Conservation (phyloP, 2,329 filamentous ascomycete genomes). For the Diaporthe ilicicola region DNA sequence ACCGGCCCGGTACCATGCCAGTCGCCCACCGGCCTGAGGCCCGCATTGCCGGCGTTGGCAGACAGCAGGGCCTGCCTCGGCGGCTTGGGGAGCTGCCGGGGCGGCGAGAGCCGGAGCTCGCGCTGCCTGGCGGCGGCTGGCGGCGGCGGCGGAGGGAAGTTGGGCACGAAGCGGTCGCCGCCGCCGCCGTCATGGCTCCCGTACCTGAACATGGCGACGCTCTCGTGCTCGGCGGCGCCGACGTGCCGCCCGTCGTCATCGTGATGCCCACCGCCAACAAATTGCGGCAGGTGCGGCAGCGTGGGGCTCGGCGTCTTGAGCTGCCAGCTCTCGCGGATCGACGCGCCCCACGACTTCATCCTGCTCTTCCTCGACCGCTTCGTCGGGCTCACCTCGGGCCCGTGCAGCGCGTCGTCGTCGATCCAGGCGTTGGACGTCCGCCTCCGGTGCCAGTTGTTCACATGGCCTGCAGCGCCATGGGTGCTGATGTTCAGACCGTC, state of each 20-base stretch:
- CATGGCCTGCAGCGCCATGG: not conserved
- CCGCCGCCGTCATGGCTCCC: slow-evolving; percentile 3
- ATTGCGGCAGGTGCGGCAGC: slow-evolving; percentile 42
- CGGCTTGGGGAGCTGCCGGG: slow-evolving; percentile 33
- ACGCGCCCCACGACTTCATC: slow-evolving; percentile 28
- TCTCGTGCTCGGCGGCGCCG: not conserved
- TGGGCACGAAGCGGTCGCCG: not conserved
- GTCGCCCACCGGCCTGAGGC: not conserved
- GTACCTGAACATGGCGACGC: slow-evolving; percentile 30
- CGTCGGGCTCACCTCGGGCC: slow-evolving; percentile 49
- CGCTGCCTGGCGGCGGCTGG: slow-evolving; percentile 27
- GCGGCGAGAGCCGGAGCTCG: slow-evolving; percentile 21
- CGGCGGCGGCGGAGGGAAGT: slow-evolving; percentile 17
- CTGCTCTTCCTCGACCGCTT: slow-evolving; percentile 35
- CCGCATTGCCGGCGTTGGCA: slow-evolving; percentile 14
- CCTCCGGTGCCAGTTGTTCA: slow-evolving; percentile 35
- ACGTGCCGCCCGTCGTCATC: slow-evolving; percentile 6
- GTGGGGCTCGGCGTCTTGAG: slow-evolving; percentile 44
- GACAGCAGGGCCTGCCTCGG: slow-evolving; percentile 31
- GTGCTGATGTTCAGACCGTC: slow-evolving; percentile 8
- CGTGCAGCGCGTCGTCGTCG: slow-evolving; percentile 60
- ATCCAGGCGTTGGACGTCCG: slow-evolving; percentile 52
- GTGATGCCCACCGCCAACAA: not conserved
- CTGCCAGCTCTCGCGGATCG: slow-evolving; percentile 41
- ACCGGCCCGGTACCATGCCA: not conserved